Conservation (phyloP, 192 early-diverging fungal species). For the Mortierella antarctica region DNA sequence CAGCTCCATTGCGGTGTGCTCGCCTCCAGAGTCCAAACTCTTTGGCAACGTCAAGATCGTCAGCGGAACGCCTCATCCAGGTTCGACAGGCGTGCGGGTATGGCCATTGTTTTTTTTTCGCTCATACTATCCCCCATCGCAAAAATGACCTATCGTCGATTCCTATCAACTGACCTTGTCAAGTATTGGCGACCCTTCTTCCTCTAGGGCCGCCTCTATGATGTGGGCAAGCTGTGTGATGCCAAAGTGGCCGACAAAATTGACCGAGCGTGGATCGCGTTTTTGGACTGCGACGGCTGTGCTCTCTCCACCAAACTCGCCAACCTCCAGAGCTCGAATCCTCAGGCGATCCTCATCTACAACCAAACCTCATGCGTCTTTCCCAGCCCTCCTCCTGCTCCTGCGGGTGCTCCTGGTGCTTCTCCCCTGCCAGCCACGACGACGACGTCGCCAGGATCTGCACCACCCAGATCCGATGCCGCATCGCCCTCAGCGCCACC, state of each 20-base stretch:
- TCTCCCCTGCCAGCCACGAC: background rate
- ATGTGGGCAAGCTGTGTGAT: slow-evolving; percentile 37
- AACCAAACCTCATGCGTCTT: slow-evolving; percentile 28
- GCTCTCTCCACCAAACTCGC: slow-evolving; percentile 26
- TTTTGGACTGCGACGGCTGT: slow-evolving; percentile 35
- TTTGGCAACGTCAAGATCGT: slow-evolving; percentile 28
- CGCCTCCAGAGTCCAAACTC: slow-evolving; percentile 33
- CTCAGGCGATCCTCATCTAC: slow-evolving; percentile 41
- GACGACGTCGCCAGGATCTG: background rate
- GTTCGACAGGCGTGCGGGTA: slow-evolving; percentile 34
- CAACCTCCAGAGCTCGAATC: slow-evolving; percentile 35
- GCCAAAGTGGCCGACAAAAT: slow-evolving; percentile 28
- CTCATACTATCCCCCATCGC: no score
- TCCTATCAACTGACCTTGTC: no score
- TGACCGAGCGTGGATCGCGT: slow-evolving; percentile 42
- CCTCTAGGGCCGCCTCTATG: slow-evolving; percentile 31
- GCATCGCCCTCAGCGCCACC: slow-evolving; percentile 1
- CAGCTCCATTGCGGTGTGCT: slow-evolving; percentile 3
- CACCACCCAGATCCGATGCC: background rate
- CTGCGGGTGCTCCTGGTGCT: background rate
- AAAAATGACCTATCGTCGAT: no score
- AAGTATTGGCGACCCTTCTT: background rate
- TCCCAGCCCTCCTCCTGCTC: background rate
- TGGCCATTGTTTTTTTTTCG: background rate
- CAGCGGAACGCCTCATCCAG: slow-evolving; percentile 33